Conservation (phyloP, 2,329 filamentous ascomycete species). For the Sporothrix brasiliensis region DNA sequence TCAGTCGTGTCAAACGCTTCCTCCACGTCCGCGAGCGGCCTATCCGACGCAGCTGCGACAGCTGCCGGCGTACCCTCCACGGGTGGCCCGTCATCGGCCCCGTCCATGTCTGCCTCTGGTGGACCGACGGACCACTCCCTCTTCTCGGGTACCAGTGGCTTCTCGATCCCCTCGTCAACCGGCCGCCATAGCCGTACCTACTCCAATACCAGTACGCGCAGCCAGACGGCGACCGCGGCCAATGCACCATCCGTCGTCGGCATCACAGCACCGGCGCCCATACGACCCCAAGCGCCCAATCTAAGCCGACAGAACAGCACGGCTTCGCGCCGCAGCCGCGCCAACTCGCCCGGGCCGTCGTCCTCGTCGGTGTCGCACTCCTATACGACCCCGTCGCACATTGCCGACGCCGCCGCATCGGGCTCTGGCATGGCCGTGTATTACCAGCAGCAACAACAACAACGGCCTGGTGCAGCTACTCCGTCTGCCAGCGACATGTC, state of each 20-base stretch:
- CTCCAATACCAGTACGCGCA: constrained; percentile 59
- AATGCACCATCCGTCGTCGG: constrained; percentile 48
- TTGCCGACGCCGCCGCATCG: constrained; percentile 41
- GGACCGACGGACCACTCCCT: constrained; percentile 50
- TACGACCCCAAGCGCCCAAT: constrained; percentile 42
- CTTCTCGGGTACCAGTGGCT: constrained; percentile 59
- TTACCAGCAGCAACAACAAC: background rate
- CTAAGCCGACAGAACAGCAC: constrained; percentile 60
- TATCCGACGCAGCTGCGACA: constrained; percentile 28
- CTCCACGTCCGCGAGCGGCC: constrained; percentile 58
- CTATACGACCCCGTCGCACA: constrained; percentile 50
- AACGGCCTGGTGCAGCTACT: constrained; percentile 40
- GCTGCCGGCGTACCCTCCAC: constrained; percentile 42
- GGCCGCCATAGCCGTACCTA: constrained; percentile 59
- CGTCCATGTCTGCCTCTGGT: constrained; percentile 34
- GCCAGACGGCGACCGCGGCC: constrained; percentile 51
- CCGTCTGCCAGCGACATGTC: constrained; percentile 49
- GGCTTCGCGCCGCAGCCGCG: constrained; percentile 56
- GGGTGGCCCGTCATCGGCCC: constrained; percentile 33
- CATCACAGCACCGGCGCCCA: constrained; percentile 51
- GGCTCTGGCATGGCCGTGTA: background rate
- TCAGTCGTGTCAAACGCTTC: constrained; percentile 68
- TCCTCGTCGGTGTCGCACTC: constrained; percentile 46
- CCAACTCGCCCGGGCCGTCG: constrained; percentile 52
- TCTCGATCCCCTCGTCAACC: constrained; percentile 58